phyloP scores from a whole-genome alignment of 148 eudicot species.

The Dysphania ambrosioides region DNA sequence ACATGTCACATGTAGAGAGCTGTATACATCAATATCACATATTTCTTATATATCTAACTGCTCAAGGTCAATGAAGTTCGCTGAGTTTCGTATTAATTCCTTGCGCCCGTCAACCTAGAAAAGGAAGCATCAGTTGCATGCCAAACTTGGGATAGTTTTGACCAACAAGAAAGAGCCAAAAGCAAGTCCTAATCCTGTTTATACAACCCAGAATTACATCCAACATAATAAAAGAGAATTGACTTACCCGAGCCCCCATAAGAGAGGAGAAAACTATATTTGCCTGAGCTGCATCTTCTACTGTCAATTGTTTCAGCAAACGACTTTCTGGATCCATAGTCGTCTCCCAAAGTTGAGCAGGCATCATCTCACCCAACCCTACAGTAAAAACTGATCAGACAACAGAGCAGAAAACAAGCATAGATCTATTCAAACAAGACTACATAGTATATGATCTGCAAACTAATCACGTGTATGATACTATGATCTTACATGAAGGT shows the following conservation, averaged over 20 bases:
- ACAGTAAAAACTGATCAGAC: slow-evolving; percentile 6
- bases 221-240: no score
- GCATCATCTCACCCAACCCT: slow-evolving; percentile 99
- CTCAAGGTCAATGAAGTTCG: slow-evolving; percentile 52
- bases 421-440: background rate
- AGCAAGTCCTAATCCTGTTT: background rate
- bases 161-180: background rate
- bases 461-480: background rate
- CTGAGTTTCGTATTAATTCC: slow-evolving; percentile 63
- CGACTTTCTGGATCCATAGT: slow-evolving; percentile 80
- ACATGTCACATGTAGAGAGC: background rate
- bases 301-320: slow-evolving; percentile 69
- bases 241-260: slow-evolving; percentile 85
- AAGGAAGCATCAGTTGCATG: background rate
- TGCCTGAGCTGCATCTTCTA: slow-evolving; percentile 93
- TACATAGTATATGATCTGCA: background rate
- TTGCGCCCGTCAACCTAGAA: slow-evolving; percentile 81
- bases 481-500: background rate
- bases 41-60: slow-evolving; percentile 62
- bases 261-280: slow-evolving; percentile 87
- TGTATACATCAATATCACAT: background rate
- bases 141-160: background rate
- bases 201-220: background rate
- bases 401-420: slow-evolving; percentile 8
- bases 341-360: slow-evolving; percentile 89